These are phyloP conservation scores for Phlyctochytrium planicorne DNA, from an alignment of 192 early-diverging fungal genomes.

Conservation along the genomic window DNA sequence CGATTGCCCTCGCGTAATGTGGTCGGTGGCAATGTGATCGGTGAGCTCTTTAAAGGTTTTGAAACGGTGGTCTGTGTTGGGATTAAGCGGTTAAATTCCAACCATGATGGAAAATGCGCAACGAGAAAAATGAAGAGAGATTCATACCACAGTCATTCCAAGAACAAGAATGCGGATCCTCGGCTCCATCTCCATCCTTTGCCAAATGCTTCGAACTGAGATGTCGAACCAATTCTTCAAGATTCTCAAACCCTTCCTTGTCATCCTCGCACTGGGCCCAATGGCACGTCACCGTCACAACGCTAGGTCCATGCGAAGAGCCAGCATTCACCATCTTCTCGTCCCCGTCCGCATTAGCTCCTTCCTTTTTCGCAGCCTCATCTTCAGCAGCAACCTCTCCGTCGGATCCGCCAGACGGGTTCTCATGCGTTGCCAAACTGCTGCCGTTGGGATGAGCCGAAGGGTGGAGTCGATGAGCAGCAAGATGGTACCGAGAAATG, in stretches of 20 bases:
- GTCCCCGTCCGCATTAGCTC: too few species aligned
- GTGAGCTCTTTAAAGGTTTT: conserved; percentile 63
- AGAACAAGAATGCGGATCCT: conserved; percentile 61
- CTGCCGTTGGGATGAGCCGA: too few species aligned
- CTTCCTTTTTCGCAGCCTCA: too few species aligned
- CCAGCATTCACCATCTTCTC: too few species aligned
- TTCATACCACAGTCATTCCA: conserved; percentile 68
- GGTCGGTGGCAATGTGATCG: conserved; percentile 59
- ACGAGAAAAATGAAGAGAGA: not conserved
- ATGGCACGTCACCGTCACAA: conserved; percentile 3
- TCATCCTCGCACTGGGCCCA: conserved; percentile 10
- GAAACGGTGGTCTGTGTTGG: conserved; percentile 34
- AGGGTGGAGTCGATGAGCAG: conserved; percentile 34
- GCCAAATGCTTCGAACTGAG: conserved; percentile 38
- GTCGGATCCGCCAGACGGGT: too few species aligned
- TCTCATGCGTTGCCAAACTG: too few species aligned
- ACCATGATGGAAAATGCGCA: too few species aligned
- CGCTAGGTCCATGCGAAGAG: not conserved
- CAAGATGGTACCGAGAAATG: conserved; percentile 37
- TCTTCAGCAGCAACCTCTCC: too few species aligned
- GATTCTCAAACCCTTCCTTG: not conserved
- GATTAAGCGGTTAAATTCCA: not conserved
- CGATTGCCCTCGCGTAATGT: conserved; percentile 57
- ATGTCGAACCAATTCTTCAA: conserved; percentile 43
- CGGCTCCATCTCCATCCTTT: not conserved